Percentiles rank a stretch among this genome's conserved stretches.
phyloP scores from a whole-genome alignment of 2,329 filamentous ascomycete genomes.

The Fusarium succisae region DNA sequence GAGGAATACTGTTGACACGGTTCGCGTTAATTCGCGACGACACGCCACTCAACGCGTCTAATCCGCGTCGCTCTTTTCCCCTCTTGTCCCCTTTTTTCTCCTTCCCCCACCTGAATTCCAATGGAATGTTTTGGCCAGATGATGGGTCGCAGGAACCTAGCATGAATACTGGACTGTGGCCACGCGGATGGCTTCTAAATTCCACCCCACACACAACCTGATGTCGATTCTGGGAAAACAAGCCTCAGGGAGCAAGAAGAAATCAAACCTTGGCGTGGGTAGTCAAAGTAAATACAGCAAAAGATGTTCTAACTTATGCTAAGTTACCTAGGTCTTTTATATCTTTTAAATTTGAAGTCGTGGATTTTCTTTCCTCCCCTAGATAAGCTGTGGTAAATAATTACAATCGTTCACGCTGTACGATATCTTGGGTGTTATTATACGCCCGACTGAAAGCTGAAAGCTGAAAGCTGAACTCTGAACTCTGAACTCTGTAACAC shows the following conservation, averaged over 20 bases:
- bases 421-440: not conserved
- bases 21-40: conserved; percentile 20
- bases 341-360: not conserved
- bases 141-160: conserved; percentile 20
- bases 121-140: conserved; percentile 16
- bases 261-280: not conserved
- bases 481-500: not conserved
- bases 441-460: not conserved
- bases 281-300: not conserved
- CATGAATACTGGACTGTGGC: conserved; percentile 19
- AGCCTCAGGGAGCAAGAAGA: not conserved
- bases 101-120: conserved; percentile 28
- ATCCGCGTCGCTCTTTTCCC: conserved; percentile 25
- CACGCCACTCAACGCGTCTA: conserved; percentile 41
- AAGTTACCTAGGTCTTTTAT: not conserved
- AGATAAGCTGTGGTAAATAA: conserved; percentile 14
- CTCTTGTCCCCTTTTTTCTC: conserved; percentile 23
- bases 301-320: not conserved
- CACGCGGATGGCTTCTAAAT: not conserved
- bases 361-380: not conserved
- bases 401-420: not conserved
- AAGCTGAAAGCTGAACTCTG: not conserved
- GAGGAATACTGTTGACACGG: not conserved
- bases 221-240: not conserved
- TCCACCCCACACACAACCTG: not conserved